These are phyloP conservation scores for Dothistroma pini DNA, from an alignment of 2,329 filamentous ascomycete species.

Conservation along the genomic window DNA sequence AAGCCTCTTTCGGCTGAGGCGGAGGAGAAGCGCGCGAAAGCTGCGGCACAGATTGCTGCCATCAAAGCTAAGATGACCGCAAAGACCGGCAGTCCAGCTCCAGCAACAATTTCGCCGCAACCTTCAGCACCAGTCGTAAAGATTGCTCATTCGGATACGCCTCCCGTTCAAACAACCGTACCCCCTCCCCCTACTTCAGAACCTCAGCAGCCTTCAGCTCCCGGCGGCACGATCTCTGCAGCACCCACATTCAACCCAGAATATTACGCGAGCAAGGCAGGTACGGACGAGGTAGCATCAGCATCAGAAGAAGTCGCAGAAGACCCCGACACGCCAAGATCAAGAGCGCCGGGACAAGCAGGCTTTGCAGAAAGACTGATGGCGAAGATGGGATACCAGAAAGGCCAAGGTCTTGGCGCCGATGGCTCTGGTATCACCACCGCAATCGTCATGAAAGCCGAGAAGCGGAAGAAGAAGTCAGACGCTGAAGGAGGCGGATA, in stretches of 20 bases:
- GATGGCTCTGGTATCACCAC: slow-evolving; percentile 78
- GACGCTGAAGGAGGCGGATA: slow-evolving; percentile 78
- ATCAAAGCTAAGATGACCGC: slow-evolving; percentile 26
- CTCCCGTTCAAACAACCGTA: not conserved
- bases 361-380: slow-evolving; percentile 86
- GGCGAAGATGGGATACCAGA: slow-evolving; percentile 89
- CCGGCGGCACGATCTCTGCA: slow-evolving; percentile 11
- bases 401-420: slow-evolving; percentile 82
- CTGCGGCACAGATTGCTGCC: slow-evolving; percentile 25
- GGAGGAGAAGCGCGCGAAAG: slow-evolving; percentile 21
- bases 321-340: slow-evolving; percentile 45
- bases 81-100: slow-evolving; percentile 3
- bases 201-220: not conserved
- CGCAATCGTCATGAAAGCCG: slow-evolving; percentile 76
- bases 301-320: slow-evolving; percentile 34
- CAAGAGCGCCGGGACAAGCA: slow-evolving; percentile 70
- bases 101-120: slow-evolving; percentile 9
- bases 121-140: slow-evolving; percentile 13
- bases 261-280: slow-evolving; percentile 14
- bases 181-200: slow-evolving; percentile 21
- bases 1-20: slow-evolving; percentile 9
- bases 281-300: slow-evolving; percentile 43
- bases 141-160: not conserved
- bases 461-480: slow-evolving; percentile 75
- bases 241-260: slow-evolving; percentile 19